Evolutionary conservation across 2,329 filamentous ascomycete species (phyloP).

Genomic region (Hypoxylon sp.): DNA sequence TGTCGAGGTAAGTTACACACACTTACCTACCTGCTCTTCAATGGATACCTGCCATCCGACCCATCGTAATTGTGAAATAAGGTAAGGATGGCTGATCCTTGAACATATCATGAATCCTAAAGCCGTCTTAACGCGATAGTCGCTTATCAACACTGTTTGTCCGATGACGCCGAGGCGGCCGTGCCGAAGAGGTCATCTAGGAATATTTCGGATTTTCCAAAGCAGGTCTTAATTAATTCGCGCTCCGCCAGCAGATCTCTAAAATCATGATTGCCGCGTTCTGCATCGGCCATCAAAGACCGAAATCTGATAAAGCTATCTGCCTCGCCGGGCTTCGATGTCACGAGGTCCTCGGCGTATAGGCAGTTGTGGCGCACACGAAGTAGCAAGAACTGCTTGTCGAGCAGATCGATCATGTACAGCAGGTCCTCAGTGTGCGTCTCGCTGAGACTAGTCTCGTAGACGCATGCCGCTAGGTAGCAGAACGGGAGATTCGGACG

Average conservation of each 20-base stretch:
- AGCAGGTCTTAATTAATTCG: background rate
- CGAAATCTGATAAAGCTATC: background rate
- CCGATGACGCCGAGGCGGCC: background rate
- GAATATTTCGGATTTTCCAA: constrained; percentile 10
- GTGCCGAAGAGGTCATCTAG: background rate
- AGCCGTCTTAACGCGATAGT: background rate
- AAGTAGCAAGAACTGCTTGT: background rate
- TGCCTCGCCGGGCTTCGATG: background rate
- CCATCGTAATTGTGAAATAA: background rate
- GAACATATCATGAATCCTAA: constrained; percentile 3
- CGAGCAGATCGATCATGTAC: constrained; percentile 3
- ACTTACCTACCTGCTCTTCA: background rate
- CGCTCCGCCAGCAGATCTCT: background rate
- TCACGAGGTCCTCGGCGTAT: background rate
- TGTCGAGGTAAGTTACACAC: background rate
- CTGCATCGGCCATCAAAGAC: constrained; percentile 2
- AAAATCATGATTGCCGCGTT: background rate
- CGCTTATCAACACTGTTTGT: background rate
- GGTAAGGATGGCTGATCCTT: constrained; percentile 22
- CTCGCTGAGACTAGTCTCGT: background rate
- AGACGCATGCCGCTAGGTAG: background rate
- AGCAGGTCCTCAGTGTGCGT: background rate
- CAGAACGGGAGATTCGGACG: background rate
- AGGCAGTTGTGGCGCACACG: background rate
- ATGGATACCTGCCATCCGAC: background rate